Conservation (phyloP, 768 basidiomycete species). For the Auriculariales sp. region DNA sequence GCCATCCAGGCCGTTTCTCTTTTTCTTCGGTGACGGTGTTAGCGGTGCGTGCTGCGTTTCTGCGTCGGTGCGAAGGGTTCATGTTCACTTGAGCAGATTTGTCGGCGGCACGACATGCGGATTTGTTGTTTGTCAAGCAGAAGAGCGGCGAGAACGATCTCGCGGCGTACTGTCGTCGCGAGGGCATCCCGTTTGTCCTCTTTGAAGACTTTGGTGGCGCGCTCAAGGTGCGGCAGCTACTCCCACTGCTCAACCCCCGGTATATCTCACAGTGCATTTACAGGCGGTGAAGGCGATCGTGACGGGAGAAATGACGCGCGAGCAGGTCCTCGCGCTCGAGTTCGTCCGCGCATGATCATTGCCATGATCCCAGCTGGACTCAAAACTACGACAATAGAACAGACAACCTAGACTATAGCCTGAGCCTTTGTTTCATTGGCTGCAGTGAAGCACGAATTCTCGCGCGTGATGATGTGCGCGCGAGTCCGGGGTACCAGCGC, state of each 20-base stretch:
- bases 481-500: too few relatives aligned
- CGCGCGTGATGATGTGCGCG: too few relatives aligned
- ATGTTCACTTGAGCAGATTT: constrained; percentile 38
- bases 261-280: not conserved
- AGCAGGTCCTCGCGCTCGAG: constrained; percentile 25
- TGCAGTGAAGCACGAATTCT: too few relatives aligned
- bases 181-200: constrained; percentile 65
- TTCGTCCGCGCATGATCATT: too few relatives aligned
- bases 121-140: constrained; percentile 87
- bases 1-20: constrained; percentile 56
- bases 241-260: not conserved
- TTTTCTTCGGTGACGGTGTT: constrained; percentile 98
- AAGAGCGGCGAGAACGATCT: constrained; percentile 82
- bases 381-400: too few relatives aligned
- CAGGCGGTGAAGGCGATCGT: constrained; percentile 54
- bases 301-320: constrained; percentile 44
- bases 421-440: too few relatives aligned
- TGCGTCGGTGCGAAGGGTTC: not conserved
- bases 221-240: constrained; percentile 16
- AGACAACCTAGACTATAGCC: too few relatives aligned
- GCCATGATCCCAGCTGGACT: too few relatives aligned
- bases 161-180: constrained; percentile 62
- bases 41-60: constrained; percentile 63
- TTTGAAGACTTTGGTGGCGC: constrained; percentile 62
- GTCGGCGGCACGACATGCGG: constrained; percentile 84